Evolutionary conservation across 208 protist genomes (phyloP), one percentile per base, ranked within the genome.

Genomic region (Trypanosomatidae sp.): DNA sequence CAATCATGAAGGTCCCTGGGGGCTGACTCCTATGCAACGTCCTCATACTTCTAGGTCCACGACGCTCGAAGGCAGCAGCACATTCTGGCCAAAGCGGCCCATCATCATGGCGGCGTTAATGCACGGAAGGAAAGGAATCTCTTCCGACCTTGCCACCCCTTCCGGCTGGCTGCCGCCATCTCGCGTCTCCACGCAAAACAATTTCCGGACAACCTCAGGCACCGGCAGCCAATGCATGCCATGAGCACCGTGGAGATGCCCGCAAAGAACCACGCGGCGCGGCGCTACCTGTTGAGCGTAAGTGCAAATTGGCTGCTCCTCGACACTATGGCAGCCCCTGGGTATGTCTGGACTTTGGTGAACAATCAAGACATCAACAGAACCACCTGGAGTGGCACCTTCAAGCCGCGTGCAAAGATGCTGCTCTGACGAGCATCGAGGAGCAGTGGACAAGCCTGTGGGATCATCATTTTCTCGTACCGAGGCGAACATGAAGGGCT

Each of bases 51-150:
- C 74, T n/a, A 89, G 67, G 36, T 91, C 86, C 25, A 91, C 68
- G 8, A 91, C 86, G 28, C 71, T 83, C 17, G 86, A 75, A 17
- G 72, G 58, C 49, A 82, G 81, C 19, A 88, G 39, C 9, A 50
- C 66, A 1, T 39, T 55, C 7, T 66, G 60, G 8, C 66, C 60
- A 36, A 55, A 28, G 4, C 39, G 25, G 9, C 79, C 55, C 15
- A 81, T 39, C 69, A 91, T 73, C 83, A 88, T 87, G 39, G 86
- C 50, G 1, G 83, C 83, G 55, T 91, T 91, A 46, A 91, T 84
- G 50, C 79, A 89, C 13, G 83, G 83, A 44, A 83, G 43, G 28
- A 83, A 82, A 1, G 83, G 81, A 13, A 83, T 59, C 19, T 76
- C 67, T 46, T 68, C 72, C 19, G 69, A 4, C 28, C 56, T 41